Evolutionary conservation across 2,329 filamentous ascomycete genomes (phyloP), one percentile per base, ranked within the genome.

Genomic region (Colletotrichum cereale): DNA sequence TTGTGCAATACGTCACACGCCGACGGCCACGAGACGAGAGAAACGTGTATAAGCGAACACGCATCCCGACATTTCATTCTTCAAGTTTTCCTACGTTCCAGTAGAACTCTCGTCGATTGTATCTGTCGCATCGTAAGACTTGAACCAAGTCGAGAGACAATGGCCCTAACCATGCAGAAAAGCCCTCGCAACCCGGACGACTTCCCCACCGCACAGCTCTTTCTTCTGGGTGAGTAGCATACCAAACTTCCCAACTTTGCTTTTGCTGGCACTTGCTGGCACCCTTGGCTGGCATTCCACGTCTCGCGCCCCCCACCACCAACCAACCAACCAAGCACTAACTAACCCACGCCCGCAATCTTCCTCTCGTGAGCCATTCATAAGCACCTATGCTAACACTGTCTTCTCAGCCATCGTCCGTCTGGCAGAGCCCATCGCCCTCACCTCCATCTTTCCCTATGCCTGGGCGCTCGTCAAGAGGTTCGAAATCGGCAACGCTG

Each of bases 391-490:
- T 44, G 61, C 74, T 78, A 67, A 78, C 73, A 40, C 44, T 26
- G 1, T 50, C 29, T 73, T 60, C 48, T 5, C 68, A 97, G 95
- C 94, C 80, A 94, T 97, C 86, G 95, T 97, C 79, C 94, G 95
- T 74, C 90, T 98, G 75, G 93, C 95, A 64, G 95, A 98, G 82
- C 95, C 95, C 29, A 96, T 98, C 76, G 95, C 95, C 62, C 88
- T 98, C 74, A 97, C 95, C 1, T 96, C 93, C 78, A 96, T 97
- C 81, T 97, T 96, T 77, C 95, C 95, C 26, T 98, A 97, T 81
- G 93, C 93, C 72, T 97, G 93, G 92, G 88, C 92, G 72, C 90
- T 96, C 75, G 91, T 96, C 75, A 93, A 93, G 81, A 87, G 90
- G 76, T 94, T 94, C 81, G 78, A 93, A 50, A 87, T 95, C 75